These are phyloP conservation scores for Penicillium sp. DNA, from an alignment of 2,329 filamentous ascomycete species.

Conservation along the genomic window DNA sequence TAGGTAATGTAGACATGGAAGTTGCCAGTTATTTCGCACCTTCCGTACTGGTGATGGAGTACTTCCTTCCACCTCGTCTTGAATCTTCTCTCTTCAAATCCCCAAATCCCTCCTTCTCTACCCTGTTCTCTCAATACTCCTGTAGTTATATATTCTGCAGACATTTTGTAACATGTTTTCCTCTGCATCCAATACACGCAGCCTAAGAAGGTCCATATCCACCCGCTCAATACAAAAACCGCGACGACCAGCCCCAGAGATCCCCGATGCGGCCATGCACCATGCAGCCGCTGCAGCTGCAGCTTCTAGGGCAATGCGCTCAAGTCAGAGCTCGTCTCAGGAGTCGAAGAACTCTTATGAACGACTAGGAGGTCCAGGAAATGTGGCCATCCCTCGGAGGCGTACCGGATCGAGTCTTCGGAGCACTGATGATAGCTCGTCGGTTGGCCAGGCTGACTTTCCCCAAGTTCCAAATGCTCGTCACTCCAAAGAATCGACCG, in stretches of 20 bases:
- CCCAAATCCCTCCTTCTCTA: background rate
- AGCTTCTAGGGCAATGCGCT: constrained; percentile 44
- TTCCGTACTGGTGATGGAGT: background rate
- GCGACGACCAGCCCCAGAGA: constrained; percentile 25
- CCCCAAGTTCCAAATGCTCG: background rate
- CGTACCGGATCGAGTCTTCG: constrained; percentile 19
- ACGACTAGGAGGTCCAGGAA: constrained; percentile 28
- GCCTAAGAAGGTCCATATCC: constrained; percentile 40
- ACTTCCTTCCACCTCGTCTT: background rate
- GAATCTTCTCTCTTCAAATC: constrained; percentile 10
- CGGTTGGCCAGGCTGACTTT: background rate
- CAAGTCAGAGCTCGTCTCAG: constrained; percentile 27
- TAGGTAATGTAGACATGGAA: background rate
- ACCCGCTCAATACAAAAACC: constrained; percentile 36
- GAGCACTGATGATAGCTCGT: constrained; percentile 11
- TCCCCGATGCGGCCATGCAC: constrained; percentile 29
- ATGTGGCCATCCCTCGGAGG: constrained; percentile 26
- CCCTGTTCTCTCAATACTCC: background rate
- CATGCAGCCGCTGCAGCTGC: constrained; percentile 39
- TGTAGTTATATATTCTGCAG: constrained; percentile 22
- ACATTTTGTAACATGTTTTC: constrained; percentile 26
- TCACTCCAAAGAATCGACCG: constrained; percentile 1
- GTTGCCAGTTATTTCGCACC: background rate
- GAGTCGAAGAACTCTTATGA: constrained; percentile 30
- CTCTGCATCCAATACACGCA: constrained; percentile 27